These are phyloP conservation scores for Brettanomyces naardenensis DNA, from an alignment of 805 yeast species.

Conservation along the genomic window DNA sequence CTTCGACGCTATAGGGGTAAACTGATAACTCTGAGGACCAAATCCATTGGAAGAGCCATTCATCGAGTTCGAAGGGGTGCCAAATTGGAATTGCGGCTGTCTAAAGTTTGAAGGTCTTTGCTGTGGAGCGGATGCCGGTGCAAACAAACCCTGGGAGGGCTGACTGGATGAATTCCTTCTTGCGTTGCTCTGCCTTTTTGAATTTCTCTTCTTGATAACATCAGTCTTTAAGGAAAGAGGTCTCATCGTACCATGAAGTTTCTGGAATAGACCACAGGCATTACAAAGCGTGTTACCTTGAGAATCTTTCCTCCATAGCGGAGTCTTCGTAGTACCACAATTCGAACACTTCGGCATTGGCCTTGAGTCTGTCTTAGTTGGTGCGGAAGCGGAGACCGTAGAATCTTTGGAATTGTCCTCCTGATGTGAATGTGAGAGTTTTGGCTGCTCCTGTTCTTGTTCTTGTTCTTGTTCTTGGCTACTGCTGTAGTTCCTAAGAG, in stretches of 20 bases:
- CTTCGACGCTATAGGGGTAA: background rate
- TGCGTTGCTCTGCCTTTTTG: slow-evolving; percentile 27
- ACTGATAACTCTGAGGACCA: background rate
- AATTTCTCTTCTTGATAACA: slow-evolving; percentile 55
- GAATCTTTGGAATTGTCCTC: background rate
- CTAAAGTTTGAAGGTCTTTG: background rate
- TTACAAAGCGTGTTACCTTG: slow-evolving; percentile 54
- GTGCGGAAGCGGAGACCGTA: slow-evolving; percentile 13
- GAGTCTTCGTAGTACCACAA: slow-evolving; percentile 53
- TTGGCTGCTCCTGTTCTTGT: background rate
- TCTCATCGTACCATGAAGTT: slow-evolving; percentile 54
- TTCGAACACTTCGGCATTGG: slow-evolving; percentile 39
- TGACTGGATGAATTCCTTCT: background rate
- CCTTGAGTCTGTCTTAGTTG: slow-evolving; percentile 9
- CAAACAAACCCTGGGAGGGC: background rate
- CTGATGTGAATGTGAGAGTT: background rate
- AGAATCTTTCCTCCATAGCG: slow-evolving; percentile 55
- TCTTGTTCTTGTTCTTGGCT: background rate
- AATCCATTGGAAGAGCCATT: background rate
- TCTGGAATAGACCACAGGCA: slow-evolving; percentile 56
- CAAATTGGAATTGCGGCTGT: background rate
- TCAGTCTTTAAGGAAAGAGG: slow-evolving; percentile 60
- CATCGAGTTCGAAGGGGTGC: background rate
- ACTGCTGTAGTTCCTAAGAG: background rate
- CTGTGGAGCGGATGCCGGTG: background rate